Conservation (phyloP, 768 basidiomycete genomes). For the Tulasnella sp. region DNA sequence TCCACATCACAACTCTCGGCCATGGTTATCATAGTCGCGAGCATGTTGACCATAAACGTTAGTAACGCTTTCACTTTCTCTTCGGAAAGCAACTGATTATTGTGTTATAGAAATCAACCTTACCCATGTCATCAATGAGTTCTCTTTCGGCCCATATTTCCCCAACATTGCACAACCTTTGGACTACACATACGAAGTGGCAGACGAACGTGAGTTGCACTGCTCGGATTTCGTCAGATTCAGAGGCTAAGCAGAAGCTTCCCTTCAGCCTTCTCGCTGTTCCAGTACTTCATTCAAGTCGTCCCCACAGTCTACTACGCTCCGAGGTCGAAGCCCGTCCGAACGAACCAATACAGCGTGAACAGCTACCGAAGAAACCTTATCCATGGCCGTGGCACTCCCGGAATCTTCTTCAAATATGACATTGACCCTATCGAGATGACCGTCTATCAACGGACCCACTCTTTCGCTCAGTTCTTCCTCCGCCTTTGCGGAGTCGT, state of each 20-base stretch:
- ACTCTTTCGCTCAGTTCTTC: slow-evolving; percentile 64
- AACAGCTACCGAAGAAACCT: slow-evolving; percentile 80
- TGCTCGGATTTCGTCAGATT: neutral
- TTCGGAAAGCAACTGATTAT: neutral
- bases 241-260: neutral
- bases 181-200: slow-evolving; percentile 75
- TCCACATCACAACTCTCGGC: slow-evolving; percentile 89
- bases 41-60: slow-evolving; percentile 80
- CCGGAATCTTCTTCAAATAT: slow-evolving; percentile 98
- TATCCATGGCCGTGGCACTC: slow-evolving; percentile 64
- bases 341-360: slow-evolving; percentile 85
- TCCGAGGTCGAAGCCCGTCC: slow-evolving; percentile 48
- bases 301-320: slow-evolving; percentile 91
- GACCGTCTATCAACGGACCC: slow-evolving; percentile 81
- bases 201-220: slow-evolving; percentile 47
- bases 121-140: slow-evolving; percentile 91
- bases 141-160: slow-evolving; percentile 94
- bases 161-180: slow-evolving; percentile 92
- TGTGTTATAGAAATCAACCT: slow-evolving; percentile 74
- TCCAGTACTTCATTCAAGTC: slow-evolving; percentile 91
- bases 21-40: slow-evolving; percentile 84
- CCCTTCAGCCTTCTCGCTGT: slow-evolving; percentile 64
- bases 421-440: slow-evolving; percentile 86
- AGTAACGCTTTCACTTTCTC: slow-evolving; percentile 23
- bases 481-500: slow-evolving; percentile 81